These are phyloP conservation scores for Dactylonectria macrodidyma DNA, from an alignment of 2,329 filamentous ascomycete species.

Conservation along the genomic window DNA sequence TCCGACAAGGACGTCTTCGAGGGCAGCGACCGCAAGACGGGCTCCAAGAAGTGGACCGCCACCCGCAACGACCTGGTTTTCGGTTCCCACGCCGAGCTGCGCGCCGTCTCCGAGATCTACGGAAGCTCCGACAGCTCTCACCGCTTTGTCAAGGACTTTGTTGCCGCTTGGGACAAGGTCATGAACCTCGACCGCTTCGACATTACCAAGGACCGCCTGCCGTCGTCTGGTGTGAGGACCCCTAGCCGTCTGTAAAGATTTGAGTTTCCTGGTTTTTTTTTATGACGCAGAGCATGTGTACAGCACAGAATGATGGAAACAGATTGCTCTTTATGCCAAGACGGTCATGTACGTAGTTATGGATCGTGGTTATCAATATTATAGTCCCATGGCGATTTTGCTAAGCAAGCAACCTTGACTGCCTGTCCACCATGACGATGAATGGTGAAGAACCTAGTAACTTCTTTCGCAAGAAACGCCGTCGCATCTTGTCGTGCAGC, in stretches of 20 bases:
- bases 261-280: no score
- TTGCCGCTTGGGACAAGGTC: slow-evolving; percentile 81
- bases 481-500: slow-evolving; percentile 39
- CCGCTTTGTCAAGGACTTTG: slow-evolving; percentile 80
- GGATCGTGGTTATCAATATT: no score
- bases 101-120: slow-evolving; percentile 80
- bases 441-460: no score
- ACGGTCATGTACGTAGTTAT: no score
- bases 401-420: no score
- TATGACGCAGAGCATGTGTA: no score
- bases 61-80: slow-evolving; percentile 80
- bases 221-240: no score
- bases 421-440: no score
- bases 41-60: slow-evolving; percentile 77
- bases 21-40: slow-evolving; percentile 74
- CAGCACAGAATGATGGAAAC: no score
- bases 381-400: no score
- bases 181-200: slow-evolving; percentile 83
- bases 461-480: slow-evolving; percentile 25
- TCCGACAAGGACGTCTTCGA: slow-evolving; percentile 58
- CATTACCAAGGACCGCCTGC: background rate
- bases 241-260: slow-evolving; percentile 34
- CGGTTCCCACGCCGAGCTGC: slow-evolving; percentile 81
- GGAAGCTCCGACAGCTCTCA: slow-evolving; percentile 65
- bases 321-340: no score